Base-by-base conservation (phyloP, 164 flowering plant genomes). In the Dillenia suffruticosa region DNA sequence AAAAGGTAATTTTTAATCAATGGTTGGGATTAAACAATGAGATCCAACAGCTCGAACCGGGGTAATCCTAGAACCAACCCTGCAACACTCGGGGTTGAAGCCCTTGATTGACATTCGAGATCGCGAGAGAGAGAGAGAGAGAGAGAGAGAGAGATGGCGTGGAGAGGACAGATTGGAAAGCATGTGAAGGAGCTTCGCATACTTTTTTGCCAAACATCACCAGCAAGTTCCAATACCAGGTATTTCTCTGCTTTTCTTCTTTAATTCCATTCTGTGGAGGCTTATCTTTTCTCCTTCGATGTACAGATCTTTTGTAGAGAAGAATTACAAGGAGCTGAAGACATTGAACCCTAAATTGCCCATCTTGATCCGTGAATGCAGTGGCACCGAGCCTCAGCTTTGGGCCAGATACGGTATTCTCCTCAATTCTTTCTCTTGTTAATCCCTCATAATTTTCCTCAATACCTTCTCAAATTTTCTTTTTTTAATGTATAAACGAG, bases 331-430 rank as follows among this genome's bases (percentile, higher is more conserved):
- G 79, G 96, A 89, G 59, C 69, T 91, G 72, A 91, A 89, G 80
- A 80, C 87, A 0, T 63, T 82, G 64, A 91, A 91, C 77, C 96
- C 96, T 44, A 89, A 79, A 70, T 64, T 91, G 13, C 96, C 97
- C 0, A 85, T 91, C 58, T 65, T 91, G 79, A 85, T 91, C 67
- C 91, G 97, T 12, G 97, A 91, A 68, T 78, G 85, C 77, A 76
- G 79, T 46, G 84, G 88, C 9, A 72, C 74, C 14, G 81, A 82
- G 61, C 96, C 96, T 22, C 92, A 87, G 72, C 69, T 90, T 9
- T 90, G 94, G 94, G 96, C 91, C 14, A 81, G 96, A 87, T 90
- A 78, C 68, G 96, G 92, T 90, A 72, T 44, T 32, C 7, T 32
- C 7, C 40, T 7, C 6, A 32, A 32, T 32, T 32, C 40, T 32